Evolutionary conservation across 2,329 filamentous ascomycete genomes (phyloP).

Genomic region (Peltaster fructicola): DNA sequence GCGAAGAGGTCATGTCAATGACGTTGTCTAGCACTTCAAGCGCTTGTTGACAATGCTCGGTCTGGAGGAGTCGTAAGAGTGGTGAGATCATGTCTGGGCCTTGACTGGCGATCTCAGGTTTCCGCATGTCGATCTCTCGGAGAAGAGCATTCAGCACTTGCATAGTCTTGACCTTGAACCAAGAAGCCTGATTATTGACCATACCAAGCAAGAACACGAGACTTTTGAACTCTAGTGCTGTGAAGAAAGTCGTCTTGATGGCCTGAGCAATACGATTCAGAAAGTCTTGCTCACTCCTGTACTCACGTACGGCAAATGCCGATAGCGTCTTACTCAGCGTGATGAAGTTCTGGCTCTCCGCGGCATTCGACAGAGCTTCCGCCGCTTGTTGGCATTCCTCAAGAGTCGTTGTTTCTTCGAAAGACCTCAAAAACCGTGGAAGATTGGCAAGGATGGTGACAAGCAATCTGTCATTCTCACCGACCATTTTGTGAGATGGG

Average conservation of each 20-base stretch:
- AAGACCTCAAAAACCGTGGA: constrained; percentile 62
- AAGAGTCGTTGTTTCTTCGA: constrained; percentile 47
- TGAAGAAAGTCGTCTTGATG: constrained; percentile 62
- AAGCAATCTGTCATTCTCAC: constrained; percentile 63
- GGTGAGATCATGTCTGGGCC: constrained; percentile 92
- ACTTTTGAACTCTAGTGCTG: constrained; percentile 64
- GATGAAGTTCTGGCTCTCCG: constrained; percentile 52
- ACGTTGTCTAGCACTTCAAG: constrained; percentile 85
- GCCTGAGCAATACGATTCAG: constrained; percentile 55
- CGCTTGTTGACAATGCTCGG: constrained; percentile 83
- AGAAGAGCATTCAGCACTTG: constrained; percentile 71
- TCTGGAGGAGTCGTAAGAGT: constrained; percentile 72
- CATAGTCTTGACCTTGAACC: constrained; percentile 90
- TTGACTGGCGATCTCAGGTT: constrained; percentile 73
- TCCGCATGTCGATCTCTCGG: constrained; percentile 82
- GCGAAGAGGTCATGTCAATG: constrained; percentile 72
- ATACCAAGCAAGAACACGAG: constrained; percentile 82
- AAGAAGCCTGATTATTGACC: constrained; percentile 70
- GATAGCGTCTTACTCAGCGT: constrained; percentile 52
- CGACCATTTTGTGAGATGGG: constrained; percentile 64
- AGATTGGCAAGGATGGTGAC: constrained; percentile 85
- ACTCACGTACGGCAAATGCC: constrained; percentile 49
- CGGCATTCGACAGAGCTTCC: constrained; percentile 50
- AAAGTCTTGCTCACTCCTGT: constrained; percentile 56
- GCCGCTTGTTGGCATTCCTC: constrained; percentile 44